Evolutionary conservation across 768 basidiomycete species (phyloP).

Genomic region (Hebeloma cylindrosporum): DNA sequence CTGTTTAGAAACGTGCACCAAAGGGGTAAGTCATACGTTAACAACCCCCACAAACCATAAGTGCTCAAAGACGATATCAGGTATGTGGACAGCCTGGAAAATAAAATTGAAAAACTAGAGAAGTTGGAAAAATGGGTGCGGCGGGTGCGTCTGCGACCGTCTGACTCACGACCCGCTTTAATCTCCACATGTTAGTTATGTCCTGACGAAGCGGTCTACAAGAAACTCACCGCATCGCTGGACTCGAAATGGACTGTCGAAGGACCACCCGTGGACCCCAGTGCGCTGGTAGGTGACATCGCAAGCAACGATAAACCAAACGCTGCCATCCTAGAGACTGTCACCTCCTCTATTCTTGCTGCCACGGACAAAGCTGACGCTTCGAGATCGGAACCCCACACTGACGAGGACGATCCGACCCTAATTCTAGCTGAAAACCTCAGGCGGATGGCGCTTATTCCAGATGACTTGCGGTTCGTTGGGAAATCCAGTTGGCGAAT

Average conservation of each 20-base stretch:
- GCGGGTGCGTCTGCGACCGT: constrained; percentile 28
- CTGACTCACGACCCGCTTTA: background rate
- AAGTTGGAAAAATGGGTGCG: constrained; percentile 52
- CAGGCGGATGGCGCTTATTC: constrained; percentile 32
- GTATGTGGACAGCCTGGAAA: constrained; percentile 64
- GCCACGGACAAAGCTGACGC: constrained; percentile 14
- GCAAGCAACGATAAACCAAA: constrained; percentile 1
- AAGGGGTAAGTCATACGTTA: constrained; percentile 48
- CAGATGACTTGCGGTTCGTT: constrained; percentile 46
- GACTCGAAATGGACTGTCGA: constrained; percentile 24
- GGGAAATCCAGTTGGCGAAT: constrained; percentile 58
- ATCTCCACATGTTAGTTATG: constrained; percentile 50
- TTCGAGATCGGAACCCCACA: constrained; percentile 18
- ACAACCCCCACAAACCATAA: too few species aligned
- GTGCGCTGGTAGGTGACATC: constrained; percentile 16
- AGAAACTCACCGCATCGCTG: constrained; percentile 47
- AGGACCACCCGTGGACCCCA: constrained; percentile 21
- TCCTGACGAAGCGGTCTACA: constrained; percentile 61
- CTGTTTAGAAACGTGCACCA: constrained; percentile 52
- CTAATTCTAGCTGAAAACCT: constrained; percentile 38
- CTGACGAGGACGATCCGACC: constrained; percentile 37
- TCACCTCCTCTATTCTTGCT: constrained; percentile 35
- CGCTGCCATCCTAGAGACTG: constrained; percentile 22
- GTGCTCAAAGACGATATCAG: constrained; percentile 23
- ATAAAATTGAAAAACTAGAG: constrained; percentile 61